Conservation (phyloP, 2,329 filamentous ascomycete species). For the Botrytis tulipae region DNA sequence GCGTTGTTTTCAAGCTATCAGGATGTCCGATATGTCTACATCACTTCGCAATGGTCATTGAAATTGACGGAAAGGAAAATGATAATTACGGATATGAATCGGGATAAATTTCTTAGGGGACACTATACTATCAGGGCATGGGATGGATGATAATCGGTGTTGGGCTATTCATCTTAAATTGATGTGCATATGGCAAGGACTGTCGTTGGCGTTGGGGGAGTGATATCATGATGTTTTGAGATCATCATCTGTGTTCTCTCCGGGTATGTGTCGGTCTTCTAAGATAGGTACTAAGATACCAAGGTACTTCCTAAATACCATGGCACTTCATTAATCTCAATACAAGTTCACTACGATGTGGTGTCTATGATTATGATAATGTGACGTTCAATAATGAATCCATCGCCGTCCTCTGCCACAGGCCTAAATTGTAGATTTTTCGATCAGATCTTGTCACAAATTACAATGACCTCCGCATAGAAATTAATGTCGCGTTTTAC, state of each 20-base stretch:
- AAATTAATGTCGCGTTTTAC: too few species aligned
- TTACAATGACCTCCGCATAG: neutral
- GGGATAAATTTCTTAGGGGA: neutral
- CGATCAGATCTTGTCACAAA: neutral
- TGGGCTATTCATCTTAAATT: neutral
- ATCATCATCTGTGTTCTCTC: neutral
- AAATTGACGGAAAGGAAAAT: neutral
- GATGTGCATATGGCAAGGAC: neutral
- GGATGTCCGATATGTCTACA: neutral
- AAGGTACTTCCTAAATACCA: neutral
- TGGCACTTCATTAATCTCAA: neutral
- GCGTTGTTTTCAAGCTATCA: neutral
- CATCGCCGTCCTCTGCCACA: neutral
- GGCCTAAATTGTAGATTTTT: neutral
- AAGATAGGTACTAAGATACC: neutral
- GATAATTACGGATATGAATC: neutral
- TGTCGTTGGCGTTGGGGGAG: neutral
- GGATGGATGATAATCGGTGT: slow-evolving; percentile 3
- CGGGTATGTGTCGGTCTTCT: neutral
- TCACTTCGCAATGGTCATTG: neutral
- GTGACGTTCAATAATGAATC: neutral
- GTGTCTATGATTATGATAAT: neutral
- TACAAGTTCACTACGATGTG: neutral
- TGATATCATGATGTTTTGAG: neutral
- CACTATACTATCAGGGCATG: neutral